These are phyloP conservation scores for Carpinus viminea DNA, from an alignment of 306 rosid species.

Conservation along the genomic window DNA sequence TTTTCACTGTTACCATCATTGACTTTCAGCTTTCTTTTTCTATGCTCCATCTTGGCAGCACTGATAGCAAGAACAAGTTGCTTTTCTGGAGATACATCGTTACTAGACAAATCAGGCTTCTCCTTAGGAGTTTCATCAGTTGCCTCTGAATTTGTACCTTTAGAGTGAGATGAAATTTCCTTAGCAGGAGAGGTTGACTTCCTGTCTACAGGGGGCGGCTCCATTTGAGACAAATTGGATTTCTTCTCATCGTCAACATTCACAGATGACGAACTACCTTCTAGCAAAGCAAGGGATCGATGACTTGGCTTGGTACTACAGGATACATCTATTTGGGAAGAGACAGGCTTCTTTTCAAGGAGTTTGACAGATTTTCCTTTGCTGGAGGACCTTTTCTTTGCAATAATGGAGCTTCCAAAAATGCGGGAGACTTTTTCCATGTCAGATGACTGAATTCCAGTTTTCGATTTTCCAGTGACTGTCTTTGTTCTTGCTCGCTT, in stretches of 20 bases:
- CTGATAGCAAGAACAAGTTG: conserved; percentile 66
- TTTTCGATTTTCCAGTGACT: conserved; percentile 53
- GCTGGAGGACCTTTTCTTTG: conserved; percentile 80
- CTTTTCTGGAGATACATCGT: conserved; percentile 47
- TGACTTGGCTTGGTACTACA: conserved; percentile 49
- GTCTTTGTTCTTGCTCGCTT: conserved; percentile 90
- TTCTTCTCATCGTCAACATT: conserved; percentile 53
- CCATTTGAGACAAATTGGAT: conserved; percentile 41
- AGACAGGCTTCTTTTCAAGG: conserved; percentile 42
- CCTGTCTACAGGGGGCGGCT: conserved; percentile 39
- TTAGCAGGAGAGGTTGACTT: conserved; percentile 48
- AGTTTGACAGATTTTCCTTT: conserved; percentile 64
- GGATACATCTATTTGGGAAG: conserved; percentile 52
- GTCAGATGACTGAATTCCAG: conserved; percentile 59
- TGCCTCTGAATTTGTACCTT: conserved; percentile 48
- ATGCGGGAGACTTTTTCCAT: conserved; percentile 66
- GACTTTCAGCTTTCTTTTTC: conserved; percentile 66
- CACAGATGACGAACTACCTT: conserved; percentile 54
- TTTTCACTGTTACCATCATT: conserved; percentile 47
- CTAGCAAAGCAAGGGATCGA: conserved; percentile 49
- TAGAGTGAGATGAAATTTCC: conserved; percentile 53
- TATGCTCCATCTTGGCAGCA: conserved; percentile 49
- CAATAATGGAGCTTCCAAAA: conserved; percentile 74
- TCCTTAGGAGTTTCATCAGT: conserved; percentile 47
- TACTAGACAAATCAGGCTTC: conserved; percentile 48